Evolutionary conservation across 371 early-diverging fungal species (phyloP).

Genomic region (Neoconidiobolus thromboides): DNA sequence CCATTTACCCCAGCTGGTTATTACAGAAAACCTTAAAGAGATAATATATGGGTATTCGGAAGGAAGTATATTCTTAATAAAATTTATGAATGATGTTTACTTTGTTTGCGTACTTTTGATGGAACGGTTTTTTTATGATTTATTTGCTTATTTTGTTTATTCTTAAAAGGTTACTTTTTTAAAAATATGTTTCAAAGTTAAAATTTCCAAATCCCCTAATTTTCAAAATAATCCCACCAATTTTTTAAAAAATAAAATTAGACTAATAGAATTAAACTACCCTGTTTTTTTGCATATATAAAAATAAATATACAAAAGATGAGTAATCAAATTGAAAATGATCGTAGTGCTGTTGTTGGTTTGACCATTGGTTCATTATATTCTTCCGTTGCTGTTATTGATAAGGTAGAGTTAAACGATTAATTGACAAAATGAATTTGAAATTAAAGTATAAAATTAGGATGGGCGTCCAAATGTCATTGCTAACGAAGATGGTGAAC

Average conservation of each 20-base stretch:
- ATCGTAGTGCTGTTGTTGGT: constrained; percentile 34
- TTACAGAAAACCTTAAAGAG: constrained; percentile 16
- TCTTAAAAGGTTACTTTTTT: no score
- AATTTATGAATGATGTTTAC: no score
- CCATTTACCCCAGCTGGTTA: constrained; percentile 82
- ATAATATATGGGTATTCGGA: no score
- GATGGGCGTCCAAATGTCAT: constrained; percentile 76
- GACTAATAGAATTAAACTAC: no score
- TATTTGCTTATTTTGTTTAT: no score
- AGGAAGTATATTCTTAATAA: no score
- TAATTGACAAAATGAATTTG: neutral
- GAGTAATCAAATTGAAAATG: neutral
- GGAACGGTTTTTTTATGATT: no score
- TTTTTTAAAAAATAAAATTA: no score
- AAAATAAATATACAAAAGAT: constrained; percentile 10
- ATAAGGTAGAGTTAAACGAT: constrained; percentile 29
- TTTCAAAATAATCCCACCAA: no score
- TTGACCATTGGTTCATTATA: constrained; percentile 78
- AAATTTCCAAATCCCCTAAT: no score
- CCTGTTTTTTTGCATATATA: neutral
- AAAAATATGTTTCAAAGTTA: no score
- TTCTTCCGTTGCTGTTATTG: constrained; percentile 73
- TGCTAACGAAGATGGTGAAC: constrained; percentile 94
- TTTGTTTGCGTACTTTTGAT: no score
- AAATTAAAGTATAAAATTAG: constrained; percentile 18